These are phyloP conservation scores for Ophiostoma populinum DNA, from an alignment of 2,329 filamentous ascomycete genomes.

Conservation along the genomic window DNA sequence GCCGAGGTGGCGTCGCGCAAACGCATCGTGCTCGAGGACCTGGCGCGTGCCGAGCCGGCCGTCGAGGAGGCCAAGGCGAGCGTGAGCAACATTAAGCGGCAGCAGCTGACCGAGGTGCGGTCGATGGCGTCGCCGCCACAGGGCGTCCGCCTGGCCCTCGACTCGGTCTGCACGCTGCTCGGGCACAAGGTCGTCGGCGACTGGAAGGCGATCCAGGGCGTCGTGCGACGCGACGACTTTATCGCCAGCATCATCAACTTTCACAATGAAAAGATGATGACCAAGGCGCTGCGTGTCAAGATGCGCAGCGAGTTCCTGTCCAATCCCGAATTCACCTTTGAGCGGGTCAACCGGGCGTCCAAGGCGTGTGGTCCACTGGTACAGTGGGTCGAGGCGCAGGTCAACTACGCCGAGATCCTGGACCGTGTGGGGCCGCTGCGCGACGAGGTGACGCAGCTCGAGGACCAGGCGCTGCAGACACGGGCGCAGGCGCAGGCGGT, in stretches of 20 bases:
- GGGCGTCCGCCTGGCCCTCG: conserved; percentile 79
- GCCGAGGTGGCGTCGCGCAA: conserved; percentile 67
- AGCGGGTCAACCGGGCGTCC: conserved; percentile 88
- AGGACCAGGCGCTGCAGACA: conserved; percentile 77
- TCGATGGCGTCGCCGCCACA: conserved; percentile 88
- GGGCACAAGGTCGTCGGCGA: conserved; percentile 72
- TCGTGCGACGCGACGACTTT: conserved; percentile 87
- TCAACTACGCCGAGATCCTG: conserved; percentile 93
- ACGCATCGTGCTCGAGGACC: conserved; percentile 71
- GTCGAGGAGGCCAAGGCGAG: conserved; percentile 86
- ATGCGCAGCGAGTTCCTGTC: conserved; percentile 89
- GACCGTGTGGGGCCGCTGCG: conserved; percentile 85
- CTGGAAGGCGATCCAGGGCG: conserved; percentile 81
- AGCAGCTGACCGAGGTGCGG: conserved; percentile 91
- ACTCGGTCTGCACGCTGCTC: conserved; percentile 89
- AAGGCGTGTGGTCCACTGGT: conserved; percentile 94
- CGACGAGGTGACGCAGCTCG: conserved; percentile 72
- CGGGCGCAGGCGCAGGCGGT: conserved; percentile 88
- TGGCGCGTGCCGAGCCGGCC: conserved; percentile 82
- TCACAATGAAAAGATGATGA: conserved; percentile 93
- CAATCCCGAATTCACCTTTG: conserved; percentile 89
- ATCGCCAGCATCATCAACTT: conserved; percentile 97
- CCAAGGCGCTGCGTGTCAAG: conserved; percentile 57
- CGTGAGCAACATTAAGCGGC: conserved; percentile 95
- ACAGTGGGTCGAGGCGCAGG: conserved; percentile 92